Evolutionary conservation across 2,329 filamentous ascomycete genomes (phyloP).

Genomic region (Hypomyces rosellus): DNA sequence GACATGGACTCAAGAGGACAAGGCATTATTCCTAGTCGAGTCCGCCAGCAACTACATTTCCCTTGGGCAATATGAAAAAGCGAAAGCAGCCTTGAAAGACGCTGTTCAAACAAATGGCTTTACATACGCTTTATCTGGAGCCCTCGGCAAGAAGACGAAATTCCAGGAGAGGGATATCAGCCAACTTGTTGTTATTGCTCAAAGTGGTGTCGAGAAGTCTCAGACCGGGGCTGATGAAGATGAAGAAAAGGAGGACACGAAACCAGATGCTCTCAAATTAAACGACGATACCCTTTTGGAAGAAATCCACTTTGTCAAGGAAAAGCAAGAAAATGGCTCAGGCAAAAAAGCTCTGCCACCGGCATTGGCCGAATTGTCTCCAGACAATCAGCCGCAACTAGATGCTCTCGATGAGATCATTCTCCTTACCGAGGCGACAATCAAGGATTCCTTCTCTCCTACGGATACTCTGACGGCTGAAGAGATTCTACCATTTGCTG

Average conservation of each 20-base stretch:
- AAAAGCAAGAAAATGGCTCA: constrained; percentile 33
- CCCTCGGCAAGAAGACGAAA: constrained; percentile 76
- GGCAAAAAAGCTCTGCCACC: constrained; percentile 45
- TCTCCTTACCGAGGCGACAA: constrained; percentile 76
- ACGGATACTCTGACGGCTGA: constrained; percentile 83
- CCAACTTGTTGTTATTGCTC: constrained; percentile 86
- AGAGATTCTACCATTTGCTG: constrained; percentile 86
- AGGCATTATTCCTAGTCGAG: constrained; percentile 71
- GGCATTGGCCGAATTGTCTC: constrained; percentile 58
- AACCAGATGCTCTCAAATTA: constrained; percentile 65
- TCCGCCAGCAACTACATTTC: constrained; percentile 77
- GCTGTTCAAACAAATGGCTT: constrained; percentile 66
- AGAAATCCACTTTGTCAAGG: constrained; percentile 69
- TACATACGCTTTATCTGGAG: constrained; percentile 75
- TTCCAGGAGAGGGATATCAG: constrained; percentile 76
- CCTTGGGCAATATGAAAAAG: constrained; percentile 73
- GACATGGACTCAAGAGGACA: constrained; percentile 41
- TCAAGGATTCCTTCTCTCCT: constrained; percentile 82
- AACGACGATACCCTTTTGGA: constrained; percentile 94
- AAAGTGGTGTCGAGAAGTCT: constrained; percentile 48
- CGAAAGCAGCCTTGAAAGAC: constrained; percentile 61
- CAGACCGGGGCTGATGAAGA: constrained; percentile 12
- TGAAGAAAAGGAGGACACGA: constrained; percentile 21
- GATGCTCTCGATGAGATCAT: constrained; percentile 84
- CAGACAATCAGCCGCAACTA: constrained; percentile 75